phyloP scores from a whole-genome alignment of 2,329 filamentous ascomycete species.

The Cladosporium sphaerospermum region DNA sequence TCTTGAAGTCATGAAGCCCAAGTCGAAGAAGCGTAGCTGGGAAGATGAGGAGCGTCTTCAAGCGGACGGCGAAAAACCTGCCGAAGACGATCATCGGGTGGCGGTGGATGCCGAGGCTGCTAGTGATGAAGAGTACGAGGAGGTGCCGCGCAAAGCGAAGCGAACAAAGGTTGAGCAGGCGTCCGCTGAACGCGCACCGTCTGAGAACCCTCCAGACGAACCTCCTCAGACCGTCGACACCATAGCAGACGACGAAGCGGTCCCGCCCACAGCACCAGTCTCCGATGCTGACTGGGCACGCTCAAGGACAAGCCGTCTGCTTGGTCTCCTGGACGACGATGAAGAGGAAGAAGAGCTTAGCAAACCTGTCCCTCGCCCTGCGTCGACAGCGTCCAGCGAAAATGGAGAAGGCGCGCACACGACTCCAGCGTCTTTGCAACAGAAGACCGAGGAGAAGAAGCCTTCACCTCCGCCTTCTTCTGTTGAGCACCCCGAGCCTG shows the following conservation, averaged over 20 bases:
- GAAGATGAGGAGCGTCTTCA: constrained; percentile 5
- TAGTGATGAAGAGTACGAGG: constrained; percentile 67
- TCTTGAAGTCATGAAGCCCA: constrained; percentile 71
- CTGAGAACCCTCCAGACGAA: neutral
- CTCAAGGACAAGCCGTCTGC: constrained; percentile 75
- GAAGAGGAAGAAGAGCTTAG: constrained; percentile 34
- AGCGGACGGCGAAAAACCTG: neutral
- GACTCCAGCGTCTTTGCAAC: neutral
- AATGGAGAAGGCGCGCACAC: neutral
- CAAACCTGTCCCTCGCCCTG: constrained; percentile 8
- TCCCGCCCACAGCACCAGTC: constrained; percentile 32
- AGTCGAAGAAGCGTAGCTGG: constrained; percentile 32
- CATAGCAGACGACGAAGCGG: neutral
- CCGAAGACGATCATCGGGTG: constrained; percentile 17
- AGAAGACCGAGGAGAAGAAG: neutral
- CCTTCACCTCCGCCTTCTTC: neutral
- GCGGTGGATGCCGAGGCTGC: neutral
- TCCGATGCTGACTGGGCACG: constrained; percentile 89
- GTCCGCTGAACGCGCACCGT: neutral
- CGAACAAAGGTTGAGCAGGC: constrained; percentile 15
- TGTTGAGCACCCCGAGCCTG: neutral
- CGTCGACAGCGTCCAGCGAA: constrained; percentile 1
- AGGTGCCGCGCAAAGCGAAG: constrained; percentile 46
- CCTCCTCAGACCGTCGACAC: neutral
- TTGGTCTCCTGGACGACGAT: constrained; percentile 77